A percentile compares a stretch with the other conserved stretches of the same genome.
Evolutionary conservation across 139 green algal genomes (phyloP).

Genomic region (Zygnema circumcarinatum): DNA sequence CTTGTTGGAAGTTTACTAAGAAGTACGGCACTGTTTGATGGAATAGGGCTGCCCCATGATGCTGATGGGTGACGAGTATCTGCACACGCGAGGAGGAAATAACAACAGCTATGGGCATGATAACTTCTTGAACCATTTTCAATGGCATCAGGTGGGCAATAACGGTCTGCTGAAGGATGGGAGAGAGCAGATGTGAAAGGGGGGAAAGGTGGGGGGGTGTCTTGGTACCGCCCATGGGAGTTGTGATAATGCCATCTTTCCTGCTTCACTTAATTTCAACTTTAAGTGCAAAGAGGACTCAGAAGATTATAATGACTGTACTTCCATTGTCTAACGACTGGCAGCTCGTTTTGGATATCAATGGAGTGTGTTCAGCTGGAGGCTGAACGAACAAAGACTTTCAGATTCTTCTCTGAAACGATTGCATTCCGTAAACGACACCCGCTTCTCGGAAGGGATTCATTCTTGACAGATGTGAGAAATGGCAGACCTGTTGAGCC

Average conservation of each 20-base stretch:
- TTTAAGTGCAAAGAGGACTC: neutral
- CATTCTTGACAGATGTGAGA: conserved; percentile 74
- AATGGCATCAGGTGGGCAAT: conserved; percentile 54
- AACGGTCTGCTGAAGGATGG: neutral
- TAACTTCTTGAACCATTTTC: conserved; percentile 68
- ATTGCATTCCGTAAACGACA: conserved; percentile 83
- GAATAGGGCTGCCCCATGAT: too few species aligned
- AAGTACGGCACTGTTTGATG: too few species aligned
- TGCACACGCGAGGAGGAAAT: conserved; percentile 85
- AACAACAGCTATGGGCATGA: conserved; percentile 99
- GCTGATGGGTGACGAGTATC: conserved; percentile 88
- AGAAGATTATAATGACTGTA: too few species aligned
- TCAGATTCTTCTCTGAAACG: conserved; percentile 60
- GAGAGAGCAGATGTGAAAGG: neutral
- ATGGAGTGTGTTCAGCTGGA: too few species aligned
- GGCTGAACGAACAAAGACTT: neutral
- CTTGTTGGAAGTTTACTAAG: too few species aligned
- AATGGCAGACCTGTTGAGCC: too few species aligned
- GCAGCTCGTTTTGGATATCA: too few species aligned
- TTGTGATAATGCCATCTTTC: conserved; percentile 1
- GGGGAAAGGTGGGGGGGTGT: neutral
- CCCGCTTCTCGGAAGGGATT: conserved; percentile 78
- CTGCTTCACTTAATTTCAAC: neutral
- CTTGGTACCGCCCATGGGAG: neutral
- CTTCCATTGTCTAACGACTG: too few species aligned